These are phyloP conservation scores for Haplosporangium sp. DNA, from an alignment of 371 early-diverging fungal genomes.

Conservation along the genomic window DNA sequence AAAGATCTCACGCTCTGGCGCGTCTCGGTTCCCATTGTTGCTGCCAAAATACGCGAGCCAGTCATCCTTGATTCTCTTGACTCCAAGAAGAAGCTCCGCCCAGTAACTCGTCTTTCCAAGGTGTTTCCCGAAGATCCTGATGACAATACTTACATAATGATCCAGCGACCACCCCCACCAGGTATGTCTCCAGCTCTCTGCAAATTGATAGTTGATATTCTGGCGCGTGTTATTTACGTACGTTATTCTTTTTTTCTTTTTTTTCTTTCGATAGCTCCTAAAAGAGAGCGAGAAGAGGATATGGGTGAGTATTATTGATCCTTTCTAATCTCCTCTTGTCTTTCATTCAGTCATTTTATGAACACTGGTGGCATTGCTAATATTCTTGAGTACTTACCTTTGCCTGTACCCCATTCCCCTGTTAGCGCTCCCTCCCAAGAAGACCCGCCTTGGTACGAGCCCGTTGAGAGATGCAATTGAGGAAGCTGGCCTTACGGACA, in stretches of 20 bases:
- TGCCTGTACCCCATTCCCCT: slow-evolving; percentile 1
- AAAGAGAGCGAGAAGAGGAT: slow-evolving; percentile 22
- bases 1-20: no score
- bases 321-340: background rate
- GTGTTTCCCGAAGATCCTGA: slow-evolving; percentile 18
- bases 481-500: slow-evolving; percentile 21
- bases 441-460: background rate
- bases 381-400: slow-evolving; percentile 9
- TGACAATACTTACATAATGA: slow-evolving; percentile 9
- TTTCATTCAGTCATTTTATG: slow-evolving; percentile 5
- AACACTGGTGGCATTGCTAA: slow-evolving; percentile 8
- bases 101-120: slow-evolving; percentile 21
- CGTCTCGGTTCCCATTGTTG: no score
- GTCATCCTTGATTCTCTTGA: background rate
- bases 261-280: slow-evolving; percentile 9
- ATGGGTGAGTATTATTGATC: slow-evolving; percentile 1
- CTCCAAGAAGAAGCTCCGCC: slow-evolving; percentile 13
- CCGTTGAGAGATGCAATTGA: slow-evolving; percentile 25
- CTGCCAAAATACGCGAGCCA: no score
- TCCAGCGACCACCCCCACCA: slow-evolving; percentile 7
- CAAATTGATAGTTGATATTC: no score
- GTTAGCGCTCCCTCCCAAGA: slow-evolving; percentile 10
- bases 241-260: no score
- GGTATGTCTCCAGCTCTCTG: no score
- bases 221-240: slow-evolving; percentile 16